phyloP scores from a whole-genome alignment of 2,329 filamentous ascomycete species.

The Colletotrichum kahawae region DNA sequence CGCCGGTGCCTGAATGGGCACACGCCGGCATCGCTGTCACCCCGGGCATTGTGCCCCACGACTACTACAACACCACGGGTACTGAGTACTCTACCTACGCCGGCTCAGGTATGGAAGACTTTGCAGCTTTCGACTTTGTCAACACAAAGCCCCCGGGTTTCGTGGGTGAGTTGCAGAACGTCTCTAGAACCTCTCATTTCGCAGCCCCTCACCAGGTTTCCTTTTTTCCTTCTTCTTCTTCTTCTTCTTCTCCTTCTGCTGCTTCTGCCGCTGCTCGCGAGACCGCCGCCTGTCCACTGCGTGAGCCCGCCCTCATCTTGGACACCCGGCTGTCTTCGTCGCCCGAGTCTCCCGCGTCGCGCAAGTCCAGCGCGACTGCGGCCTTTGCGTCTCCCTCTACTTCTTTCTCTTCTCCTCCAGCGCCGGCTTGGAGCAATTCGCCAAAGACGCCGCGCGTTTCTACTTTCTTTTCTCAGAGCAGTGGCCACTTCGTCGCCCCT shows the following conservation, averaged over 20 bases:
- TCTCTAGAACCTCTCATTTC: conserved; percentile 32
- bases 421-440: conserved; percentile 33
- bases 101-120: conserved; percentile 54
- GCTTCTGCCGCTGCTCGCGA: conserved; percentile 23
- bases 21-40: conserved; percentile 62
- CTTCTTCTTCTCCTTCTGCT: conserved; percentile 24
- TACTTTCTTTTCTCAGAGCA: conserved; percentile 59
- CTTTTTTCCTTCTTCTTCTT: conserved; percentile 29
- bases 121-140: conserved; percentile 51
- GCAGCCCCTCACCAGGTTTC: conserved; percentile 25
- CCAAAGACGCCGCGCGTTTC: conserved; percentile 34
- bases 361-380: conserved; percentile 31
- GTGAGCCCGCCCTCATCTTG: conserved; percentile 28
- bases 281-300: conserved; percentile 23
- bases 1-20: conserved; percentile 64
- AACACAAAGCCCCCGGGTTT: conserved; percentile 53
- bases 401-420: conserved; percentile 37
- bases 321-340: conserved; percentile 32
- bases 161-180: conserved; percentile 59
- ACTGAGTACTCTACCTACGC: conserved; percentile 61
- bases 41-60: conserved; percentile 66
- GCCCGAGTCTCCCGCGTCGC: conserved; percentile 30
- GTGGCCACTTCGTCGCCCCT: conserved; percentile 57
- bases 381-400: conserved; percentile 36
- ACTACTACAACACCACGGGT: conserved; percentile 57